These are phyloP conservation scores for Pachysolen tannophilus DNA, from an alignment of 805 yeast genomes.

Conservation along the genomic window DNA sequence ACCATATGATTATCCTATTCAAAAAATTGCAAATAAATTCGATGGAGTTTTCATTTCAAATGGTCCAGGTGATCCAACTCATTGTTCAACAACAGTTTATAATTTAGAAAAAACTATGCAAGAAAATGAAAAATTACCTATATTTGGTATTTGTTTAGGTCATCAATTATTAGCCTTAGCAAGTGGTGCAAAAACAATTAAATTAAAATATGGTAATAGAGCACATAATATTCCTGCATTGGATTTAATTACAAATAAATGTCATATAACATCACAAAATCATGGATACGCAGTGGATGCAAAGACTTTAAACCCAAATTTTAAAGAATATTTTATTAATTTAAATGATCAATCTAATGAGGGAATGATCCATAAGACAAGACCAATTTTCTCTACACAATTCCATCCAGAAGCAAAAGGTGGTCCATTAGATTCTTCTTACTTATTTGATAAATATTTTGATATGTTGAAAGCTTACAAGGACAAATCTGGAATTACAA, in stretches of 20 bases:
- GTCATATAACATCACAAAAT: conserved; percentile 97
- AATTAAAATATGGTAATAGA: conserved; percentile 96
- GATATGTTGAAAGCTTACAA: conserved; percentile 55
- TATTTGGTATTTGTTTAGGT: conserved; percentile 96
- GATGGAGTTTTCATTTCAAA: conserved; percentile 94
- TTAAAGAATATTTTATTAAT: conserved; percentile 85
- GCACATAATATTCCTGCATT: conserved; percentile 98
- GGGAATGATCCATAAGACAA: conserved; percentile 85
- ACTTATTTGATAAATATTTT: conserved; percentile 86
- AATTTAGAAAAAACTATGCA: conserved; percentile 68
- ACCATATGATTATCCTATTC: conserved; percentile 93
- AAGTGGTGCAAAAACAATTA: conserved; percentile 85
- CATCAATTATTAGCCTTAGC: conserved; percentile 96
- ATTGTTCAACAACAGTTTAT: conserved; percentile 70
- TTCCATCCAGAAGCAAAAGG: conserved; percentile 99
- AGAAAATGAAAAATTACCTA: conserved; percentile 60
- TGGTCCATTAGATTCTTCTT: conserved; percentile 92
- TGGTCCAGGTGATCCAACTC: conserved; percentile 98
- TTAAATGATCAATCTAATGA: conserved; percentile 94
- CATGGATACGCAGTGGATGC: conserved; percentile 98
- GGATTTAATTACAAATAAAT: conserved; percentile 82
- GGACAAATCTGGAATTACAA: too few species aligned
- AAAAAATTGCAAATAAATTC: conserved; percentile 81
- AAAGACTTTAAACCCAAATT: conserved; percentile 61
- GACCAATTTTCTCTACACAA: conserved; percentile 93